Evolutionary conservation across 164 flowering plant species (phyloP), one percentile per base, ranked within the genome.

Genomic region (Vitis cinerea): DNA sequence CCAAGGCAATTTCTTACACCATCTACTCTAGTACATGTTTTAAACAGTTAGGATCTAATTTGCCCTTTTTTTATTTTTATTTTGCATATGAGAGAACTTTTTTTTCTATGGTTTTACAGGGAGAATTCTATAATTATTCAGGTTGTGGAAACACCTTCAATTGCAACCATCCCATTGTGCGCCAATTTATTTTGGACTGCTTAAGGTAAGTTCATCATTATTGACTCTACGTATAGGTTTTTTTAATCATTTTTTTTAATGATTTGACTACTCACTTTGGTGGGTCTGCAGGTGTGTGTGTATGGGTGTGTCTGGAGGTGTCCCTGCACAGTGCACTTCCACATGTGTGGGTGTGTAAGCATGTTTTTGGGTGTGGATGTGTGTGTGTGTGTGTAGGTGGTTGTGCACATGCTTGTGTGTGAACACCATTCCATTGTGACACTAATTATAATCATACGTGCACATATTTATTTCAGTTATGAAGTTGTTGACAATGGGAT

Each of bases 121-220:
- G 99, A 60, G 97, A 92, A 74, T 94, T 86, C 75, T 94, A 92
- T 69, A 94, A 94, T 61, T 94, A 94, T 80, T 94, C 97, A 30
- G 99, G 99, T 14, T 94, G 99, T 81, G 97, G 97, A 49, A 94
- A 94, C 85, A 94, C 99, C 64, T 84, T 92, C 77, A 94, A 94
- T 64, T 94, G 97, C 84, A 94, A 92, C 77, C 97, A 94, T 80
- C 99, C 99, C 51, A 78, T 90, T 69, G 99, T 90, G 11, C 97
- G 99, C 17, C 91, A 87, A 75, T 87, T 94, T 74, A 85, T 94
- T 72, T 56, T 92, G 78, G 99, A 94, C 47, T 87, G 94, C 86
- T 75, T 94, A 71, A 88, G 97, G 98, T 94, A 78, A 56, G 53
- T 72, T 65, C 31, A 44, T 61, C 30, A 60, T 37, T 55, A 51